These are phyloP conservation scores for Henckelia pumila DNA, from an alignment of 257 asterid genomes.

Conservation along the genomic window DNA sequence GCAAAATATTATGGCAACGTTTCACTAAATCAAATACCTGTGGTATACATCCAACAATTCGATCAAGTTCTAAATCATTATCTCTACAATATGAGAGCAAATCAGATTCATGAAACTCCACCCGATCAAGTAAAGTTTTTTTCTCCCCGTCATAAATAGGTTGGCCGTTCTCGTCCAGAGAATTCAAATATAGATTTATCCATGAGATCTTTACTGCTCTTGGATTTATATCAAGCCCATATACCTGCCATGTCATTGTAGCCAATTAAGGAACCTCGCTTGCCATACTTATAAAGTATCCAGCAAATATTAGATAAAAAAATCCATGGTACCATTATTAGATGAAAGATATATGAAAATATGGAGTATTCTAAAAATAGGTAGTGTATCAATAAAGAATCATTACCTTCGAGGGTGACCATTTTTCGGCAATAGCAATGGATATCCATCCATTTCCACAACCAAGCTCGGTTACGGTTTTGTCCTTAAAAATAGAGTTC, in stretches of 20 bases:
- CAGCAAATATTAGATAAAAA: constrained; percentile 16
- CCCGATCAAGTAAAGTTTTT: constrained; percentile 88
- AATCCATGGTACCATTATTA: background rate
- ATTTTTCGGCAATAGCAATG: constrained; percentile 94
- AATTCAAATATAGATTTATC: constrained; percentile 95
- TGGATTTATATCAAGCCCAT: constrained; percentile 98
- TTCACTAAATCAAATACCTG: constrained; percentile 57
- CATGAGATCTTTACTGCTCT: constrained; percentile 93
- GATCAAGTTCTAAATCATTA: constrained; percentile 81
- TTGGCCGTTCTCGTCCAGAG: constrained; percentile 87
- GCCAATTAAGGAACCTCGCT: constrained; percentile 26
- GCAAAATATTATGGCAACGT: constrained; percentile 22
- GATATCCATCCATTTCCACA: constrained; percentile 99
- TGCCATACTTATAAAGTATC: constrained; percentile 17
- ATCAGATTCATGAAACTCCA: constrained; percentile 93
- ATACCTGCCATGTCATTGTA: constrained; percentile 56
- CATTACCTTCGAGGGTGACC: constrained; percentile 78
- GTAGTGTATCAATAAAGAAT: constrained; percentile 23
- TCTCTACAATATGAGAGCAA: constrained; percentile 89
- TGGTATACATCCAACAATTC: constrained; percentile 98
- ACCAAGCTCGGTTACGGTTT: constrained; percentile 91
- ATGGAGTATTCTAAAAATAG: constrained; percentile 12
- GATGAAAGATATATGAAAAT: constrained; percentile 6
- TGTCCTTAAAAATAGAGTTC: constrained; percentile 91
- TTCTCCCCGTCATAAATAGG: constrained; percentile 76